Base-by-base conservation (phyloP, 257 asterid species). In the Lithospermum erythrorhizon region DNA sequence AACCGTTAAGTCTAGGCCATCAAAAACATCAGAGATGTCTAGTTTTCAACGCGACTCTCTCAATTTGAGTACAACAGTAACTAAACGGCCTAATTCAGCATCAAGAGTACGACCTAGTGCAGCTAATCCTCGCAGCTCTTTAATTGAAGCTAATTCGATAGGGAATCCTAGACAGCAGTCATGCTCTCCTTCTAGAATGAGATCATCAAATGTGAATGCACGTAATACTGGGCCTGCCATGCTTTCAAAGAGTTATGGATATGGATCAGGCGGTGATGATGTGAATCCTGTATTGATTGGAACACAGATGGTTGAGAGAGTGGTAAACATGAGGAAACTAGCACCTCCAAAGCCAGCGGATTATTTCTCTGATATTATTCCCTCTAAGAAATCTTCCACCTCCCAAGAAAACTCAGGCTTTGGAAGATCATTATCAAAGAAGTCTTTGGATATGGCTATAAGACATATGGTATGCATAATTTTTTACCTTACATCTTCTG, bases 401-500 rank as follows among this genome's bases (percentile, higher is more conserved):
- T 74, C 78, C 37, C 77, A 70, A 13, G 89, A 74, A 4, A 79
- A 73, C 19, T 77, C 87, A 11, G 89, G 97, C 29, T 89, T 89
- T 5, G 97, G 97, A 24, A 77, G 94, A 66, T 84, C 94, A 9
- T 74, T 89, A 18, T 89, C 97, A 0, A 89, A 87, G 20, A 84
- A 75, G 71, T 89, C 97, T 1, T 62, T 89, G 5, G 97, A 89
- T 78, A 89, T 89, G 97, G 97, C 97, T 32, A 79, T 89, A 24
- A 73, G 97, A 53, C 97, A 89, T 59, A 89, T 89, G 97, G 97
- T 86, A 76, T 45, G 78, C 71, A 66, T 61, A 35, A 16, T 22
- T 57, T 25, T n/a, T 16, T 51, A 37, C 49, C 70, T 21, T 21
- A 6, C 17, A 9, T 64, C 21, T 37, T 37, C 35, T 32, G 23